Base-by-base conservation (phyloP, 768 basidiomycete species). In the Mycena pura region DNA sequence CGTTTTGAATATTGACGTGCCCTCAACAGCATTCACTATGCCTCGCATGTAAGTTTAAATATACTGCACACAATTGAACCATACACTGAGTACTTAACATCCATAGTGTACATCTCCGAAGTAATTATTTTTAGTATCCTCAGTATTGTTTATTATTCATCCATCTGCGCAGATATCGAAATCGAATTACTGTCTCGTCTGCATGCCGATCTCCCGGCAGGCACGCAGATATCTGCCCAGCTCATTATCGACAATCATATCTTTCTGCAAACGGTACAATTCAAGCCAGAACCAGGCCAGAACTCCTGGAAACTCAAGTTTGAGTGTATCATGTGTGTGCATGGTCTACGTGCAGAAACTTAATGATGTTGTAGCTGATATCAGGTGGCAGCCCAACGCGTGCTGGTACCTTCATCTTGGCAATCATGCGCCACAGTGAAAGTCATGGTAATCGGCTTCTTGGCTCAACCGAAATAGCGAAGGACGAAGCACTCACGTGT, bases 21-120 rank as follows among this genome's bases (percentile, higher is more conserved):
- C 44, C 44, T 28, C 44, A 46, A 49, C 47, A 49, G 29, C 47
- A 34, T 49, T 49, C 19, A 49, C 47, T 49, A 49, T 49, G 47
- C 31, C 47, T 49, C 47, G 31, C 47, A 49, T 22, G 47, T 49
- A 32, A 49, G 47, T 49, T 49, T 36, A 32, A 34, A 49, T 34
- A 14, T 36, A 34, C 47, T 49, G 47, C 34, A 32, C 21, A 11
- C n/a, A 36, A 17, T 36, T 36, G 34, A 36, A 36, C 34, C 34
- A 36, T 36, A 36, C 34, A 36, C 34, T 36, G 34, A 36, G 34
- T 36, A 36, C 34, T 36, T 17, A 36, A 36, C 34, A 17, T 36
- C 34, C 17, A 17, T 17, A 36, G 34, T 36, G 17, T 36, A 36
- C 34, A 36, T 36, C 34, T 36, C 17, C 34, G 17, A 9, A 36